Evolutionary conservation across 495 filamentous ascomycete genomes (phyloP).

Genomic region (Tuber melanosporum): DNA sequence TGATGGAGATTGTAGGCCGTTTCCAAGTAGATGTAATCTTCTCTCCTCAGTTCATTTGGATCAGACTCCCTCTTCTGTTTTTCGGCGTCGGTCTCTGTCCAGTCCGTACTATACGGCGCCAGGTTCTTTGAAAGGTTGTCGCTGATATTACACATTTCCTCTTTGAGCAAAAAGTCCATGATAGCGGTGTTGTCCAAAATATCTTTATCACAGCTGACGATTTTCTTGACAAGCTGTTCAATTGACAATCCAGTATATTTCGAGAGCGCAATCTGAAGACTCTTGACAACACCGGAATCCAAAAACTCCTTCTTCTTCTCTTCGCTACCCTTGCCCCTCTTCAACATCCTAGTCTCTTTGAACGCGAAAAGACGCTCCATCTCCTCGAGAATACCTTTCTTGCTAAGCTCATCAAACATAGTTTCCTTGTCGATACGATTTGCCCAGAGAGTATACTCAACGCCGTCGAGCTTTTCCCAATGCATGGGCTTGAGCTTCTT

Average conservation of each 20-base stretch:
- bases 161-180: slow-evolving; percentile 92
- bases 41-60: slow-evolving; percentile 77
- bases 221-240: slow-evolving; percentile 81
- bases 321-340: slow-evolving; percentile 59
- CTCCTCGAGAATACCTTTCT: slow-evolving; percentile 91
- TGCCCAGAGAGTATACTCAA: slow-evolving; percentile 93
- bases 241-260: slow-evolving; percentile 77
- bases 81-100: slow-evolving; percentile 81
- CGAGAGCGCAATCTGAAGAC: slow-evolving; percentile 84
- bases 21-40: slow-evolving; percentile 89
- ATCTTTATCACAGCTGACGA: slow-evolving; percentile 89
- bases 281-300: slow-evolving; percentile 81
- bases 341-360: slow-evolving; percentile 88
- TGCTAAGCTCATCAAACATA: slow-evolving; percentile 85
- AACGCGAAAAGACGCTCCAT: slow-evolving; percentile 96
- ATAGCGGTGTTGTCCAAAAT: slow-evolving; percentile 89
- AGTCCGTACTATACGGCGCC: slow-evolving; percentile 92
- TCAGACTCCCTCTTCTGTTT: slow-evolving; percentile 78
- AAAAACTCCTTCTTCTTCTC: slow-evolving; percentile 97
- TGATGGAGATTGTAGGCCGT: slow-evolving; percentile 94
- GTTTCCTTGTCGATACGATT: slow-evolving; percentile 81
- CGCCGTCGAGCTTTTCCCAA: slow-evolving; percentile 96
- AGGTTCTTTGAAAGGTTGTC: slow-evolving; percentile 86
- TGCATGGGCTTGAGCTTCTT: slow-evolving; percentile 99
- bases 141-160: slow-evolving; percentile 83